Percentiles rank a stretch among this genome's conserved stretches.
These are phyloP conservation scores for Zygoascus sp. DNA, from an alignment of 1,139 yeast genomes.

Conservation along the genomic window DNA sequence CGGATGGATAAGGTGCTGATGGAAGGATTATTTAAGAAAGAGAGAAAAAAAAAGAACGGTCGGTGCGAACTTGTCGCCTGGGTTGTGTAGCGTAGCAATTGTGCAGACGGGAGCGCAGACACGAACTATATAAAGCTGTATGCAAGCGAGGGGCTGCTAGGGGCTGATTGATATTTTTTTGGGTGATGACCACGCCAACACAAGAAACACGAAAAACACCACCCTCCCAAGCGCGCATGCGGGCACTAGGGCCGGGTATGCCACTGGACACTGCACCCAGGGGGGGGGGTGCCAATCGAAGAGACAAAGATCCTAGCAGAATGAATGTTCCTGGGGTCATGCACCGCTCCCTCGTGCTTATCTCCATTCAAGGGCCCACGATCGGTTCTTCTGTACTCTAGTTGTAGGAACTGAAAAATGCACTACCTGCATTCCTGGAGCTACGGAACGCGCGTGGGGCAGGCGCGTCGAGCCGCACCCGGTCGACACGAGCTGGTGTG, in stretches of 20 bases:
- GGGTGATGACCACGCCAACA: neutral
- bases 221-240: too few species aligned
- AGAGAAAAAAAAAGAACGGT: neutral
- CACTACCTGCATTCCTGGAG: conserved; percentile 5
- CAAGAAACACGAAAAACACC: neutral
- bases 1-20: too few species aligned
- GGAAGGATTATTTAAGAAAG: too few species aligned
- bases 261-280: too few species aligned
- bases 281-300: too few species aligned
- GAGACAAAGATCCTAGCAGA: neutral
- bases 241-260: too few species aligned
- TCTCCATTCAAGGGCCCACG: conserved; percentile 5
- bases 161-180: neutral
- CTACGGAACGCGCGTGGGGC: neutral
- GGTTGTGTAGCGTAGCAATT: neutral
- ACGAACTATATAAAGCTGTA: neutral
- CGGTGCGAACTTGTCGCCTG: neutral
- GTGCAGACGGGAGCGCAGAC: neutral
- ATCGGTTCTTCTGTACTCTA: neutral
- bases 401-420: conserved; percentile 8
- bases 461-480: conserved; percentile 2
- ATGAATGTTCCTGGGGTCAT: neutral
- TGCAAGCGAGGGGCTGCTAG: neutral
- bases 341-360: neutral
- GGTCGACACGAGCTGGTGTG: neutral